phyloP scores from a whole-genome alignment of 352 stramenopile genomes.

The Phytophthora sp. region DNA sequence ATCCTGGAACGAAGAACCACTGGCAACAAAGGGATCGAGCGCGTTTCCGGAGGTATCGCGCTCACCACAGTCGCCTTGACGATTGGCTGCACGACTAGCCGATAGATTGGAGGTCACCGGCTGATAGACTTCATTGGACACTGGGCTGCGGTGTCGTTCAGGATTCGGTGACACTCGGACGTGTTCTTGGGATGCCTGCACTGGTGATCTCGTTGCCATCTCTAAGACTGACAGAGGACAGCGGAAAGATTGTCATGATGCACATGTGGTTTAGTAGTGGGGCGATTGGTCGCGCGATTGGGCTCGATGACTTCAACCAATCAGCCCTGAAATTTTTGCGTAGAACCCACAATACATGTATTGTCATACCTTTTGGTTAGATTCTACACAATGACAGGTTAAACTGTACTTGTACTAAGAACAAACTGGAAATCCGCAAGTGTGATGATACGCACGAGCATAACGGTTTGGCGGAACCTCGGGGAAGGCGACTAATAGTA shows the following conservation, averaged over 20 bases:
- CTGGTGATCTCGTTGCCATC: background rate
- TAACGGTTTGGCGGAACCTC: too few species aligned
- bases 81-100: background rate
- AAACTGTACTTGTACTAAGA: too few species aligned
- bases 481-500: too few species aligned
- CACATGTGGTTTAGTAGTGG: background rate
- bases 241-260: background rate
- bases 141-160: background rate
- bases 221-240: too few species aligned
- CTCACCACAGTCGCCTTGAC: background rate
- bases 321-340: background rate
- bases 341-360: background rate
- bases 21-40: background rate
- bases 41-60: background rate
- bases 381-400: too few species aligned
- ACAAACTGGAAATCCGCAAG: too few species aligned
- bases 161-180: background rate
- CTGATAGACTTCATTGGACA: background rate
- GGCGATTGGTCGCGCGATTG: too few species aligned
- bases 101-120: background rate
- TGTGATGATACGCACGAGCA: too few species aligned
- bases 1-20: background rate
- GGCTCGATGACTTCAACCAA: background rate
- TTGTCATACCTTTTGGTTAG: too few species aligned
- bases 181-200: background rate